Conservation (phyloP, 495 filamentous ascomycete genomes). For the Penicillium atrosanguineum region DNA sequence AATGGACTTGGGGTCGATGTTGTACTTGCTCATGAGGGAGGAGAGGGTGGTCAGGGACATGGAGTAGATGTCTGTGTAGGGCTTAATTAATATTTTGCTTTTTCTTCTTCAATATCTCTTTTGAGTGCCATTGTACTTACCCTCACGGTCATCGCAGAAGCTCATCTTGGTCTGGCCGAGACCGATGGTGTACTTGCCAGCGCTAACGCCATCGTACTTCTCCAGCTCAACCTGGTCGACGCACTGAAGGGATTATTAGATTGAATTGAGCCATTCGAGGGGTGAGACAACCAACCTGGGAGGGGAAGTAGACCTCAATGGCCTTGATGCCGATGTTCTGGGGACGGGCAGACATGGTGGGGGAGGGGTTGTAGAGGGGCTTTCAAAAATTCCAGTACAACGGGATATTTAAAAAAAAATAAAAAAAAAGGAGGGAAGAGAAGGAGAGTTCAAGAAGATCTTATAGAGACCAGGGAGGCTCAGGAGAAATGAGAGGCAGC, state of each 20-base stretch:
- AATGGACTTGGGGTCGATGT: conserved; percentile 83
- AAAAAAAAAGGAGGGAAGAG: conserved; percentile 3
- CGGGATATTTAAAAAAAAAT: background rate
- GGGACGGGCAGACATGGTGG: conserved; percentile 80
- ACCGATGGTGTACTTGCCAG: conserved; percentile 98
- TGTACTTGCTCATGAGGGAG: conserved; percentile 88
- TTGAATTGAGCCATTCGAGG: conserved; percentile 11
- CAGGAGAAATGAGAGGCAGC: background rate
- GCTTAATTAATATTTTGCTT: background rate
- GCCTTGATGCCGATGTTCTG: conserved; percentile 99
- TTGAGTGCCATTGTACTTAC: conserved; percentile 47
- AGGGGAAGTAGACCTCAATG: conserved; percentile 98
- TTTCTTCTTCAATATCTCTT: background rate
- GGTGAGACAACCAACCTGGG: conserved; percentile 64
- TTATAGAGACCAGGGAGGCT: background rate
- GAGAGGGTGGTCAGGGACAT: conserved; percentile 85
- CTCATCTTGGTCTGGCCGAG: conserved; percentile 99
- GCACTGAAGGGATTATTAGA: conserved; percentile 58
- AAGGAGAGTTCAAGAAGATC: conserved; percentile 2
- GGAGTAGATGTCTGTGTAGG: conserved; percentile 87
- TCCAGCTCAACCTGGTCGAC: conserved; percentile 95
- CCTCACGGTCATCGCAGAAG: conserved; percentile 99
- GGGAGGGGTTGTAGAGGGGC: conserved; percentile 19
- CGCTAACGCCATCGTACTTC: conserved; percentile 94
- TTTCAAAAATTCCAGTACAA: background rate